Evolutionary conservation across 2,329 filamentous ascomycete species (phyloP).

Genomic region (Colletotrichum neosansevieriae): DNA sequence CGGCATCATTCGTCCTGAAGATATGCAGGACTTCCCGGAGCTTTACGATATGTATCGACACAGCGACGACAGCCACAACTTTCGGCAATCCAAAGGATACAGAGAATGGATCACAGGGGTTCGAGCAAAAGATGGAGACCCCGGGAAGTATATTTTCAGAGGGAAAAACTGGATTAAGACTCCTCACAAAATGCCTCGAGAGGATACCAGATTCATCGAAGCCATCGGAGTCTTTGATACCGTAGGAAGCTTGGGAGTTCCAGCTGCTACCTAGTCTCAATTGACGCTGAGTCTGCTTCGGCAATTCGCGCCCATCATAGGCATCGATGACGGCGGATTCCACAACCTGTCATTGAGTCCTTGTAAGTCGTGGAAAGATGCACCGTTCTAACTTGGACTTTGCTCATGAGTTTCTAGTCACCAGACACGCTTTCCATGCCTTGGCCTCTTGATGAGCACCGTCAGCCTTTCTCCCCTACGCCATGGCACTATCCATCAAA

Average conservation of each 20-base stretch:
- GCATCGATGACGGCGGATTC: conserved; percentile 17
- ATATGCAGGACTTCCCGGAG: conserved; percentile 39
- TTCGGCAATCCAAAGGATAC: conserved; percentile 2
- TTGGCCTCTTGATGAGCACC: conserved; percentile 26
- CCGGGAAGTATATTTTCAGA: neutral
- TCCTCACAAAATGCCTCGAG: conserved; percentile 4
- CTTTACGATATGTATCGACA: conserved; percentile 2
- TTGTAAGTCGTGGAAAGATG: conserved; percentile 4
- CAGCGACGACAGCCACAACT: neutral
- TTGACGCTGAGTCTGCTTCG: neutral
- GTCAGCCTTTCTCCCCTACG: neutral
- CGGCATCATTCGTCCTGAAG: conserved; percentile 39
- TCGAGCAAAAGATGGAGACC: neutral
- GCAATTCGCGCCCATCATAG: neutral
- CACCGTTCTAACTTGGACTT: no score
- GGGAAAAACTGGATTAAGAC: neutral
- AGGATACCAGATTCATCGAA: conserved; percentile 14
- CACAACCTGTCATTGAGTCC: conserved; percentile 17
- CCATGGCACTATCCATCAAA: conserved; percentile 6
- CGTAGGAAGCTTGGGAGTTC: conserved; percentile 33
- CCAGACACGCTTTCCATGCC: conserved; percentile 22
- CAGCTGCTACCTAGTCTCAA: neutral
- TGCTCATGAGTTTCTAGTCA: neutral
- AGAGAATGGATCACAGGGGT: conserved; percentile 21
- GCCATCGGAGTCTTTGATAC: conserved; percentile 37